Conservation (phyloP, 306 rosid species). For the Pterocarpus santalinus region DNA sequence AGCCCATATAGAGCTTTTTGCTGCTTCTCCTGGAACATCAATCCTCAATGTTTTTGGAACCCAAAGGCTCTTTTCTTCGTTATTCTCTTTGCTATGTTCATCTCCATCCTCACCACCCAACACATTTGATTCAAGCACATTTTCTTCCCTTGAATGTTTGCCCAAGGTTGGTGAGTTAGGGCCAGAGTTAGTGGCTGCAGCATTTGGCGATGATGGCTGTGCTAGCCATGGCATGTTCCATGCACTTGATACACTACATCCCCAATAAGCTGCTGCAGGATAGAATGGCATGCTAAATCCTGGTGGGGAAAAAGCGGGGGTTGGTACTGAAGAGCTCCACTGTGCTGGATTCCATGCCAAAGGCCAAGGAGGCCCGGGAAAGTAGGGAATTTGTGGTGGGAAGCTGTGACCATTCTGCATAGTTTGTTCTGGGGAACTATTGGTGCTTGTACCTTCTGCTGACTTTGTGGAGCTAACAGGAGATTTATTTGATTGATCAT, state of each 20-base stretch:
- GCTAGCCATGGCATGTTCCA: constrained; percentile 64
- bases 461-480: constrained; percentile 64
- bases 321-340: constrained; percentile 63
- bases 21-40: constrained; percentile 71
- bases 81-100: constrained; percentile 45
- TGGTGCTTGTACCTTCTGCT: constrained; percentile 52
- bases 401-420: constrained; percentile 50
- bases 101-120: constrained; percentile 43
- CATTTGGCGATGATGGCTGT: constrained; percentile 51
- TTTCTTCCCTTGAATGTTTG: constrained; percentile 79
- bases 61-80: constrained; percentile 56
- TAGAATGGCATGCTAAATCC: constrained; percentile 69
- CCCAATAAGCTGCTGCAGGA: constrained; percentile 75
- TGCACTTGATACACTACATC: constrained; percentile 57
- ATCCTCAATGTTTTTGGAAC: constrained; percentile 71
- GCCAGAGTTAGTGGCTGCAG: constrained; percentile 48
- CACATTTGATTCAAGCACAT: constrained; percentile 42
- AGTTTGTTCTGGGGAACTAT: constrained; percentile 49
- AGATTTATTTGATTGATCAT: constrained; percentile 64
- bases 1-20: constrained; percentile 69
- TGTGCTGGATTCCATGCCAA: constrained; percentile 67
- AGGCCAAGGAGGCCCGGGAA: constrained; percentile 69
- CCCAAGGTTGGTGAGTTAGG: constrained; percentile 65
- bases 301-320: constrained; percentile 61
- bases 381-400: constrained; percentile 64